These are phyloP conservation scores for Sugiyamaella floridensis DNA, from an alignment of 805 yeast species.

Conservation along the genomic window DNA sequence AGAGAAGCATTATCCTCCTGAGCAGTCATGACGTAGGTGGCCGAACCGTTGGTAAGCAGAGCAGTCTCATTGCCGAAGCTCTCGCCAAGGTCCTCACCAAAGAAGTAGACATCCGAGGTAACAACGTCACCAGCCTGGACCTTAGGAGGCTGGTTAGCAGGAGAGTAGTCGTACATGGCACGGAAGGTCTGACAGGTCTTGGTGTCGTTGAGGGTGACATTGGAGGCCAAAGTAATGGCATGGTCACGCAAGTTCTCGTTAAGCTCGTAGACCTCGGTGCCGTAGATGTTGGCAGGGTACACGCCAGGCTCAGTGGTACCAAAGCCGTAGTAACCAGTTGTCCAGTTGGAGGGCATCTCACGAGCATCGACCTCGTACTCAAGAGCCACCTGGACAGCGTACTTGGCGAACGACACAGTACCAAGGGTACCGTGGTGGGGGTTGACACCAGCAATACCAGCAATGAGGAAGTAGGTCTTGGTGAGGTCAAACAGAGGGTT, in stretches of 20 bases:
- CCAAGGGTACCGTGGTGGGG: conserved; percentile 52
- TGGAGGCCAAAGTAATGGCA: conserved; percentile 46
- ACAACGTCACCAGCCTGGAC: conserved; percentile 51
- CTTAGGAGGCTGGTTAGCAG: conserved; percentile 44
- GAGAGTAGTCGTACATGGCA: conserved; percentile 41
- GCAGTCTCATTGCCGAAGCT: conserved; percentile 43
- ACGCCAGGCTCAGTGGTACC: conserved; percentile 44
- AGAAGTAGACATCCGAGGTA: conserved; percentile 56
- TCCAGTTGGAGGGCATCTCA: conserved; percentile 47
- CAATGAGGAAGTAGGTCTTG: conserved; percentile 53
- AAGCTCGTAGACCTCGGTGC: conserved; percentile 59
- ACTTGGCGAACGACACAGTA: conserved; percentile 52
- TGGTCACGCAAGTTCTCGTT: conserved; percentile 53
- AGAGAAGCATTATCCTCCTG: conserved; percentile 64
- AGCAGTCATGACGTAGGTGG: conserved; percentile 52
- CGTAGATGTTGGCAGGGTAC: conserved; percentile 51
- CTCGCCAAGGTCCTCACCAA: conserved; percentile 46
- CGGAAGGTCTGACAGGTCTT: conserved; percentile 41
- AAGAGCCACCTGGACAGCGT: conserved; percentile 54
- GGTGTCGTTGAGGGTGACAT: conserved; percentile 32
- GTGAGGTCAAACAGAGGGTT: conserved; percentile 51
- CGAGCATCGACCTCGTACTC: conserved; percentile 53
- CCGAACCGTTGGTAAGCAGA: conserved; percentile 52
- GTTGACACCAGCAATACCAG: conserved; percentile 62
- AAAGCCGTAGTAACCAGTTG: conserved; percentile 52